phyloP scores from a whole-genome alignment of 108 stramenopile genomes.

The Cyclotella atomus region DNA sequence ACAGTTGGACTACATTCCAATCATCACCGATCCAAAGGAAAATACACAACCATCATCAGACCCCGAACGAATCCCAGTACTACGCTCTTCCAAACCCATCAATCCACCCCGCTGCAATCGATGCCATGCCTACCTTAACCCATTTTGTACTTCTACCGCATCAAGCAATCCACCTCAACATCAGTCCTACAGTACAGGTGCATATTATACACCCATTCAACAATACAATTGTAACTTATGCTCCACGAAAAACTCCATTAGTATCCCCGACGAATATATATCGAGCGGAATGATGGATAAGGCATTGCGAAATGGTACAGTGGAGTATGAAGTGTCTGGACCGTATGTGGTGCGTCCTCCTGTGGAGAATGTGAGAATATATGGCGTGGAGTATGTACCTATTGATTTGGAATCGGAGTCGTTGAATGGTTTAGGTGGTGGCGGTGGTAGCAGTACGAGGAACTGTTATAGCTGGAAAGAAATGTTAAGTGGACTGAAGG shows the following conservation, averaged over 20 bases:
- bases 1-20: conserved; percentile 39
- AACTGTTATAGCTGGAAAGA: conserved; percentile 44
- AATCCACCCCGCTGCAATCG: conserved; percentile 66
- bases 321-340: conserved; percentile 77
- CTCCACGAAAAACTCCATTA: conserved; percentile 41
- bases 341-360: conserved; percentile 61
- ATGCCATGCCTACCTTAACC: conserved; percentile 82
- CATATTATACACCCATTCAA: conserved; percentile 27
- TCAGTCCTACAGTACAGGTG: neutral
- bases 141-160: conserved; percentile 67
- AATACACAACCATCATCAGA: too few species aligned
- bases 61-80: conserved; percentile 56
- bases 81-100: conserved; percentile 35
- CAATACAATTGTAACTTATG: conserved; percentile 70
- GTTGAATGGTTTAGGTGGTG: too few species aligned
- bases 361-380: conserved; percentile 57
- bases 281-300: conserved; percentile 22
- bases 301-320: conserved; percentile 51
- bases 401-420: conserved; percentile 27
- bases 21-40: too few species aligned
- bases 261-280: conserved; percentile 35
- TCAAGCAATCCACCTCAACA: too few species aligned
- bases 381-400: conserved; percentile 71
- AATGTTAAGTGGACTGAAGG: conserved; percentile 30
- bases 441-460: too few species aligned